These are phyloP conservation scores for Leishmania arabica DNA, from an alignment of 208 protist genomes.

Conservation along the genomic window DNA sequence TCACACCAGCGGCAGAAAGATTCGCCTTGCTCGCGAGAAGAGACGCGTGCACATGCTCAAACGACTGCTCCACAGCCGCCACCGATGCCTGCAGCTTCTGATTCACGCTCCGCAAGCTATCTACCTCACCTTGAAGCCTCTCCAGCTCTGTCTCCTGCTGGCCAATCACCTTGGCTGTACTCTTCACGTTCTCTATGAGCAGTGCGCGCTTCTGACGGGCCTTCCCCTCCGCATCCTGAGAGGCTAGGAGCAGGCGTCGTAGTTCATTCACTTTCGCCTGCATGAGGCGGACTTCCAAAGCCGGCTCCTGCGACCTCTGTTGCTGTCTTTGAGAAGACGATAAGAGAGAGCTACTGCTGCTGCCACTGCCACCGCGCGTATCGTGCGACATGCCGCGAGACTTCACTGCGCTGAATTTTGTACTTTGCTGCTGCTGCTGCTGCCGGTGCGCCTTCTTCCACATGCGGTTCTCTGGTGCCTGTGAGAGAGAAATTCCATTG, in stretches of 20 bases:
- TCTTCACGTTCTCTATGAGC: constrained; percentile 59
- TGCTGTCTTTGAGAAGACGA: background rate
- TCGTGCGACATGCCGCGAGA: background rate
- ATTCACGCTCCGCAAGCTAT: constrained; percentile 45
- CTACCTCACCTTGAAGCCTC: constrained; percentile 45
- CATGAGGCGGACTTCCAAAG: constrained; percentile 50
- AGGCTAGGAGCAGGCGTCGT: constrained; percentile 44
- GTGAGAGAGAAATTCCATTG: constrained; percentile 69
- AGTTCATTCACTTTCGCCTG: constrained; percentile 72
- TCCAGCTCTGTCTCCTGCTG: constrained; percentile 62
- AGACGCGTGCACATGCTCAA: constrained; percentile 78
- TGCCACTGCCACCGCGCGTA: background rate
- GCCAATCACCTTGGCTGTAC: constrained; percentile 56
- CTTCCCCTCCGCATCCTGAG: constrained; percentile 49
- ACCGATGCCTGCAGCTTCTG: constrained; percentile 40
- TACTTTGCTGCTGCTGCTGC: background rate
- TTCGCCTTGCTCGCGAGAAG: constrained; percentile 45
- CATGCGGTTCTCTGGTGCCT: constrained; percentile 57
- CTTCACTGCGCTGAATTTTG: background rate
- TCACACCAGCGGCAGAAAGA: background rate
- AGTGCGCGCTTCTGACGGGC: constrained; percentile 49
- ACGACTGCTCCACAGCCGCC: constrained; percentile 64
- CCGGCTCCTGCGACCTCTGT: background rate
- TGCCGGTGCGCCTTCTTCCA: constrained; percentile 6
- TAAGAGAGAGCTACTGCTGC: background rate